Evolutionary conservation across 2,329 filamentous ascomycete genomes (phyloP), one percentile per base, ranked within the genome.

Genomic region (Mollisiaceae sp.): DNA sequence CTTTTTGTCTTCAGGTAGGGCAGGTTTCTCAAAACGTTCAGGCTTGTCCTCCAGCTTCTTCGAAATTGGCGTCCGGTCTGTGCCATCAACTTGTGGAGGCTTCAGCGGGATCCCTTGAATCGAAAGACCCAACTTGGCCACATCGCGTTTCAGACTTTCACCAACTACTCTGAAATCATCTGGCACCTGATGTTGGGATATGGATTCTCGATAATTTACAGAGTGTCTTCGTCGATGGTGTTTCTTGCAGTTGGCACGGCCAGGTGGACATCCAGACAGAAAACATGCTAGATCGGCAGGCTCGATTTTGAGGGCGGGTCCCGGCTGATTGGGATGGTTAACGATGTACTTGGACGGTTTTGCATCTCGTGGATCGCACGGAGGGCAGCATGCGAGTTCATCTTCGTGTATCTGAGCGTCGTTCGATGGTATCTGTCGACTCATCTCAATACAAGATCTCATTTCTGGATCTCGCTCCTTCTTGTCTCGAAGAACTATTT

Each of bases 231-330:
- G 57, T 18, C 56, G 62, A 36, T 59, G 59, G 63, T 72, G 70
- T 35, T 57, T 65, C 39, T 60, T 38, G 61, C 69, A 72, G 12
- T 70, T 63, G 14, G 62, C 50, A n/a, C 64, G 57, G 18, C 65
- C 66, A 20, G 70, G 68, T 18, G 67, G 59, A 58, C 69, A 73
- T 20, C 68, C 70, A 12, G 65, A 65, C 32, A 73, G 62, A 39
- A 71, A 73, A 54, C 71, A 73, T 55, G 68, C 70, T 22, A 73
- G 61, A 61, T 72, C 71, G 50, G 63, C 64, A 18, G 69, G 65
- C 38, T 70, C 65, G 35, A 66, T 60, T 47, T 66, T 56, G 27
- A 71, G 22, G 1, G 58, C 63, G 27, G 24, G 55, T 4, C 61
- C 52, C 20, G 65, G 65, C 22, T 61, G 24, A 12, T 22, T 58